phyloP scores from a whole-genome alignment of 176 grass and related monocot genomes.

The Musa itinerans region DNA sequence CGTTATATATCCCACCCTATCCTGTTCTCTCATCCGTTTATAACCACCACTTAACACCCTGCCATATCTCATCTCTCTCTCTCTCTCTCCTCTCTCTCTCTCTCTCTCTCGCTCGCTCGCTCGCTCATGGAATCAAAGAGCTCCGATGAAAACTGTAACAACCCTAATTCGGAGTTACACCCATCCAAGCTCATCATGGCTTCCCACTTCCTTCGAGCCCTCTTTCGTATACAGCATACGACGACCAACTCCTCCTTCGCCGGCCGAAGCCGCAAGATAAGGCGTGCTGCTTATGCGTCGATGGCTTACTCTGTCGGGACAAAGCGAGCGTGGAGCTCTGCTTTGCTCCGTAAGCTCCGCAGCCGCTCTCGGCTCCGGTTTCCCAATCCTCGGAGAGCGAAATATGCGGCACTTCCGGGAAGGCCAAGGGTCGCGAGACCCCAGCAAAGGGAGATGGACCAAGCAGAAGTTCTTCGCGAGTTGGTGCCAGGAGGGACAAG shows the following conservation, averaged over 20 bases:
- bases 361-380: neutral
- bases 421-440: neutral
- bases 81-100: neutral
- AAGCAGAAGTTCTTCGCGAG: neutral
- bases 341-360: slow-evolving; percentile 1
- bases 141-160: neutral
- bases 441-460: neutral
- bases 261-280: neutral
- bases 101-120: neutral
- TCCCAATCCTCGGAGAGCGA: too few species aligned
- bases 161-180: neutral
- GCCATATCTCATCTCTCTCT: neutral
- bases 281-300: slow-evolving; percentile 4
- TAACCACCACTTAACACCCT: too few species aligned
- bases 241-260: neutral
- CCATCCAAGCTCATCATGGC: neutral
- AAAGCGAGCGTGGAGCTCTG: slow-evolving; percentile 1
- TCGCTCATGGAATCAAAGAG: neutral
- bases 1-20: too few species aligned
- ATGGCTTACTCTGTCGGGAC: neutral
- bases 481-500: neutral
- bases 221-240: neutral
- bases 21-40: too few species aligned
- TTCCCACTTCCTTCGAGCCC: slow-evolving; percentile 7
- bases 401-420: too few species aligned